These are phyloP conservation scores for Aureobasidium pullulans DNA, from an alignment of 2,329 filamentous ascomycete genomes.

Conservation along the genomic window DNA sequence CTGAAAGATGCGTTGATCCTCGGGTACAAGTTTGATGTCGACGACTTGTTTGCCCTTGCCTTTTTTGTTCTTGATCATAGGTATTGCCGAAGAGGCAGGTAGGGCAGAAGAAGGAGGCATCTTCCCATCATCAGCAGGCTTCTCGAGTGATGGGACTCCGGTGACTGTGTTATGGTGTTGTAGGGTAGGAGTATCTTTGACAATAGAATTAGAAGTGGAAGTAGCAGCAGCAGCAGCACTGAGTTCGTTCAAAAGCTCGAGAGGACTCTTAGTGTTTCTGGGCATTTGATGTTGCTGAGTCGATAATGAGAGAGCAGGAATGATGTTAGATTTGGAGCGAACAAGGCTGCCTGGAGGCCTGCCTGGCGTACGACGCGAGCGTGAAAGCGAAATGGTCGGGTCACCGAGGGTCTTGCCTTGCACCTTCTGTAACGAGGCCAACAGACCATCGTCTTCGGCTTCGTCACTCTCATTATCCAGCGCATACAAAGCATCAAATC, in stretches of 20 bases:
- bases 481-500: conserved; percentile 19
- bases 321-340: conserved; percentile 20
- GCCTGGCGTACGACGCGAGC: conserved; percentile 1
- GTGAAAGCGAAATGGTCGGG: conserved; percentile 3
- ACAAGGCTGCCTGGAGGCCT: conserved; percentile 14
- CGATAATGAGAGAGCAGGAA: background rate
- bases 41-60: conserved; percentile 4
- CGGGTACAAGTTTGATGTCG: conserved; percentile 19
- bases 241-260: conserved; percentile 1
- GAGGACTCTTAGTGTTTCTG: background rate
- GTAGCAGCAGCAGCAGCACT: background rate
- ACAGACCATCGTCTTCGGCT: conserved; percentile 18
- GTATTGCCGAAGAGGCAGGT: conserved; percentile 3
- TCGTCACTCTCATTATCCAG: conserved; percentile 20
- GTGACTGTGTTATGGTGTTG: conserved; percentile 15
- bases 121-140: conserved; percentile 10
- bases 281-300: background rate
- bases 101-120: conserved; percentile 16
- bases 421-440: conserved; percentile 18
- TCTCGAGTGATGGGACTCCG: background rate
- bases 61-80: conserved; percentile 5
- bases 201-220: background rate
- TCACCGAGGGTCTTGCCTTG: conserved; percentile 14
- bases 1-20: conserved; percentile 24
- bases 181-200: conserved; percentile 8